Percentiles rank a stretch among this genome's conserved stretches.
These are phyloP conservation scores for Yarrowia keelungensis DNA, from an alignment of 805 yeast species.

Conservation along the genomic window DNA sequence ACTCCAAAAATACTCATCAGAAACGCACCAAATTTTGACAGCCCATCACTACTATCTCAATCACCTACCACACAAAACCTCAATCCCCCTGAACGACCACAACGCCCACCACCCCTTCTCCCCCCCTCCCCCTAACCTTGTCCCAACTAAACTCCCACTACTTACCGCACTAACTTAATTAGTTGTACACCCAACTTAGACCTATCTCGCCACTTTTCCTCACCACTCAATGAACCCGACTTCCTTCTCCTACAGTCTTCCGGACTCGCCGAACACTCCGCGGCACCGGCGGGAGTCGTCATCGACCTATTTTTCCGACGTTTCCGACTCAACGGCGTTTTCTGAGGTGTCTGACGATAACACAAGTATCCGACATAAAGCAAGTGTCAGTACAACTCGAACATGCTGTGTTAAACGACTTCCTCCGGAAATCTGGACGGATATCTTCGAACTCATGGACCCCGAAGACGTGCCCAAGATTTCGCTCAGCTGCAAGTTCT, in stretches of 20 bases:
- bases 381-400: neutral
- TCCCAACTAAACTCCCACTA: constrained; percentile 17
- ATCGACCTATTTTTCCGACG: constrained; percentile 8
- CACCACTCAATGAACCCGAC: constrained; percentile 11
- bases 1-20: no score
- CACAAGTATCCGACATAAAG: neutral
- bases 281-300: constrained; percentile 28
- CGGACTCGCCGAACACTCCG: neutral
- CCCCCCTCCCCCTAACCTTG: constrained; percentile 7
- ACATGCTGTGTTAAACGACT: neutral
- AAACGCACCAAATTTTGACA: no score
- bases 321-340: constrained; percentile 14
- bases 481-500: neutral
- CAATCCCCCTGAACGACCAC: no score
- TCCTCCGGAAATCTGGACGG: constrained; percentile 32
- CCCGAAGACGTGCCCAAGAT: constrained; percentile 6
- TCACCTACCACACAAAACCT: no score
- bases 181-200: neutral
- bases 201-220: neutral
- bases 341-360: constrained; percentile 1
- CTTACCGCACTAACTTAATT: neutral
- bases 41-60: no score
- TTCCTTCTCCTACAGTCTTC: constrained; percentile 9
- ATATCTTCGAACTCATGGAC: constrained; percentile 17
- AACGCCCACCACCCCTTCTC: no score